Conservation (phyloP, 2,329 filamentous ascomycete species). For the Bipolaris cookei region DNA sequence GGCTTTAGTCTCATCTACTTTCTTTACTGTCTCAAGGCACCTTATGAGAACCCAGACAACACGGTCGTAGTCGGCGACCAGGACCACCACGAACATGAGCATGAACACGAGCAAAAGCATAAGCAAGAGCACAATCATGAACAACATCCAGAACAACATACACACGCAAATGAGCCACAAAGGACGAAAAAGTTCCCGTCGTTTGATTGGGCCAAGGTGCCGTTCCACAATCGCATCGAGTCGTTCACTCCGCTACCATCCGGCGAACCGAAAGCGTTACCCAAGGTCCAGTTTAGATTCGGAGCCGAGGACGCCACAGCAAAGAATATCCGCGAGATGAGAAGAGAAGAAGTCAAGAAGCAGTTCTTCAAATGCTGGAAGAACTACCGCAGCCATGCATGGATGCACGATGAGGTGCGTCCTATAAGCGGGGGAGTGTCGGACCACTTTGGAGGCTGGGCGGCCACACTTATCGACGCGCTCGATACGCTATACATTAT, state of each 20-base stretch:
- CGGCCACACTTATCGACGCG: slow-evolving; percentile 54
- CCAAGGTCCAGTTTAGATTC: slow-evolving; percentile 54
- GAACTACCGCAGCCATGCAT: slow-evolving; percentile 53
- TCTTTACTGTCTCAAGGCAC: slow-evolving; percentile 47
- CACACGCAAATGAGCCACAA: too few species aligned
- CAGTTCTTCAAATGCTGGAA: slow-evolving; percentile 55
- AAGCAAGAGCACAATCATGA: slow-evolving; percentile 9
- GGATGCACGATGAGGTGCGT: slow-evolving; percentile 57
- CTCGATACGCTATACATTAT: slow-evolving; percentile 58
- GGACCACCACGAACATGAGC: slow-evolving; percentile 10
- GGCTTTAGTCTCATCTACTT: slow-evolving; percentile 46
- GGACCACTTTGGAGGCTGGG: slow-evolving; percentile 57
- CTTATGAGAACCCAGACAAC: slow-evolving; percentile 30
- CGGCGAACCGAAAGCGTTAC: slow-evolving; percentile 47
- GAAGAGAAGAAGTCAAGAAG: slow-evolving; percentile 49
- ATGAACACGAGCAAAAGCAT: slow-evolving; percentile 12
- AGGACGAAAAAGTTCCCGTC: slow-evolving; percentile 20
- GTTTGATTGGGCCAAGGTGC: slow-evolving; percentile 51
- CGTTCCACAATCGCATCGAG: slow-evolving; percentile 50
- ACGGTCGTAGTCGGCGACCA: slow-evolving; percentile 11
- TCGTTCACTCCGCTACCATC: slow-evolving; percentile 48
- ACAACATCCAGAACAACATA: slow-evolving; percentile 13
- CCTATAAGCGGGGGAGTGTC: slow-evolving; percentile 52
- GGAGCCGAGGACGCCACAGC: slow-evolving; percentile 42
- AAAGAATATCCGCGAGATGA: slow-evolving; percentile 43